A percentile compares a stretch with the other conserved stretches of the same genome.
Conservation (phyloP, 257 asterid genomes). For the Plantago ovata region DNA sequence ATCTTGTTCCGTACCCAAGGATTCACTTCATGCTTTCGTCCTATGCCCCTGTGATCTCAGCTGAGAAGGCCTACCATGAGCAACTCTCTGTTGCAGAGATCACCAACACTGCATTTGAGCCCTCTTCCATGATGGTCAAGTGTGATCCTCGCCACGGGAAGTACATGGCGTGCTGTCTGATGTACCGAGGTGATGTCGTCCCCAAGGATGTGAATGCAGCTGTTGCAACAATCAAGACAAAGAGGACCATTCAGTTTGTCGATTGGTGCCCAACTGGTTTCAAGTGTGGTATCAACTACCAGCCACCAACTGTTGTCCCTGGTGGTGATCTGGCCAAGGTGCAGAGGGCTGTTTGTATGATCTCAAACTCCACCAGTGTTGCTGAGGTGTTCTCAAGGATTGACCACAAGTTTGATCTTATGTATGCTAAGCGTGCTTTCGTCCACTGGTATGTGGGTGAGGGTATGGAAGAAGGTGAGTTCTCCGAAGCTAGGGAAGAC, state of each 20-base stretch:
- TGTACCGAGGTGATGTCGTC: conserved; percentile 55
- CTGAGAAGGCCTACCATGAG: conserved; percentile 59
- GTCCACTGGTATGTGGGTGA: conserved; percentile 64
- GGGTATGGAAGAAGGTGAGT: conserved; percentile 62
- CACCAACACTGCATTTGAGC: conserved; percentile 59
- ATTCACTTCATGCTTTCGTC: conserved; percentile 59
- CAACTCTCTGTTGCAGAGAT: conserved; percentile 55
- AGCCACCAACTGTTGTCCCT: conserved; percentile 56
- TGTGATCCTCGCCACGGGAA: conserved; percentile 55
- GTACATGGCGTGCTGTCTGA: conserved; percentile 53
- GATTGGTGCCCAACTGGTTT: conserved; percentile 59
- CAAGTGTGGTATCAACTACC: conserved; percentile 57
- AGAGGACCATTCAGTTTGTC: conserved; percentile 53
- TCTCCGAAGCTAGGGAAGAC: conserved; percentile 60
- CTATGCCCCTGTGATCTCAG: conserved; percentile 55
- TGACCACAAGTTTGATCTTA: conserved; percentile 47
- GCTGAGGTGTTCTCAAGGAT: conserved; percentile 59
- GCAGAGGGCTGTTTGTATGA: conserved; percentile 56
- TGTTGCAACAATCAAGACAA: conserved; percentile 53
- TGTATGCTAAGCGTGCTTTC: conserved; percentile 53
- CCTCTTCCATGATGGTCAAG: conserved; percentile 57
- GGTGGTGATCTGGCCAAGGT: conserved; percentile 61
- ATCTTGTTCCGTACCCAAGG: conserved; percentile 56
- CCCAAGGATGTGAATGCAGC: conserved; percentile 53
- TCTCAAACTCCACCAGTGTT: conserved; percentile 49